Evolutionary conservation across 805 yeast genomes (phyloP), one percentile per base, ranked within the genome.

Genomic region (Starmerella stigmatis): DNA sequence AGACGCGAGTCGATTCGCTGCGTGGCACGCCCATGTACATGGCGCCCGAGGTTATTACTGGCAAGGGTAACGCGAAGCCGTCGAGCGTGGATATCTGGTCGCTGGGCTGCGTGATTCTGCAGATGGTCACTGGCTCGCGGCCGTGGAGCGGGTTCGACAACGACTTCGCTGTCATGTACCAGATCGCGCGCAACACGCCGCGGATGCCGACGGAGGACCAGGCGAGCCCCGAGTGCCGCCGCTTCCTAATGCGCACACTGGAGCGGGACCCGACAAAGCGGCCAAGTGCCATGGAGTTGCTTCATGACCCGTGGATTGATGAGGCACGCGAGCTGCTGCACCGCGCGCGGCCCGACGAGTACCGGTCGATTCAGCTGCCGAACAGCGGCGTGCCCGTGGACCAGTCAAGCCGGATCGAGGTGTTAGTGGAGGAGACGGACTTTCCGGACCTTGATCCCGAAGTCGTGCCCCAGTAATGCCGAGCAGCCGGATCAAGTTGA

Each of bases 1-100:
- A 46, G 36, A 51, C 57, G 1, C 42, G 45, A 9, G 27, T 48
- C 3, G 58, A 52, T 34, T 46, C 55, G 10, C 72, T 82, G 69
- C 79, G 94, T 2, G 98, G 98, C 31, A 92, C 98, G 0, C 97
- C 97, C 13, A 92, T 89, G 96, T 92, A 92, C 65, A 89, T 92
- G 97, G 86, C 97, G 0, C 98, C 98, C 0, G 98, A 92, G 58
- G 83, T 85, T 0, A 85, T 92, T 47, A 84, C 92, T 1, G 96
- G 96, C 2, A 70, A 74, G 5, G 63, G 71, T 1, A 59, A 72
- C 1, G 56, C 56, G 11, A 50, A 45, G 25, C 49, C 48, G n/a
- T 74, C 71, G 52, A 88, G 88, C 3, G 76, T 79, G 3, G 98
- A 92, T 65, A 83, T 92, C 27, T 92, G 98, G 98, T 86, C 98